Evolutionary conservation across 345 rosid genomes (phyloP), one percentile per base, ranked within the genome.

Genomic region (Pistacia vera): DNA sequence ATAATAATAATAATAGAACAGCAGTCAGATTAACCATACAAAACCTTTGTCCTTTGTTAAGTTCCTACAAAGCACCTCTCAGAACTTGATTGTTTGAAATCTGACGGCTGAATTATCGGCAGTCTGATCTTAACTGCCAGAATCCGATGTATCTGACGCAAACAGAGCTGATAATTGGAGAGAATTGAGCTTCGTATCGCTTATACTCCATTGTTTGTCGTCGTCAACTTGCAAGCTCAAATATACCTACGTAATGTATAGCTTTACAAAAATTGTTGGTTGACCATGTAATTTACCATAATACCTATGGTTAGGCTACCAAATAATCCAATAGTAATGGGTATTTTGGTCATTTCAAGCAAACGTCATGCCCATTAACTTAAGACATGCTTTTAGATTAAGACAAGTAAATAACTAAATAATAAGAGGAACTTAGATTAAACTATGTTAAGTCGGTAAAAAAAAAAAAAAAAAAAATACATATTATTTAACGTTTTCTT

Each of bases 151-250:
- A 73, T 52, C 79, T 11, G 10, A 68, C 17, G 73, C 51, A 66
- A 63, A 30, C 38, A 16, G 35, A n/a, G 17, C 4, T 52, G 61
- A 35, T 73, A 1, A 61, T 62, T 38, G 44, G 36, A 75, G 16
- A 72, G 28, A 73, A 61, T 51, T 22, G 48, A 63, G 74, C 68
- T 78, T 54, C 74, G 20, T 20, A 58, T 70, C 25, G 76, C 84
- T 82, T 73, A 58, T 11, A 72, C 78, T 83, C 81, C 86, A 84
- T 83, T 62, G 81, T 63, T 58, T 20, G 36, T n/a, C 12, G 55
- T 22, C 67, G 67, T 51, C 62, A 61, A 67, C n/a, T 68, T 61
- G 68, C 55, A 52, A 16, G 57, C 57, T 54, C 48, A 36, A 67
- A 52, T 57, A 68, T 46, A 60, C 63, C 72, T 66, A 73, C 76